Conservation (phyloP, 768 basidiomycete genomes). For the Sporobolomyces roseus region DNA sequence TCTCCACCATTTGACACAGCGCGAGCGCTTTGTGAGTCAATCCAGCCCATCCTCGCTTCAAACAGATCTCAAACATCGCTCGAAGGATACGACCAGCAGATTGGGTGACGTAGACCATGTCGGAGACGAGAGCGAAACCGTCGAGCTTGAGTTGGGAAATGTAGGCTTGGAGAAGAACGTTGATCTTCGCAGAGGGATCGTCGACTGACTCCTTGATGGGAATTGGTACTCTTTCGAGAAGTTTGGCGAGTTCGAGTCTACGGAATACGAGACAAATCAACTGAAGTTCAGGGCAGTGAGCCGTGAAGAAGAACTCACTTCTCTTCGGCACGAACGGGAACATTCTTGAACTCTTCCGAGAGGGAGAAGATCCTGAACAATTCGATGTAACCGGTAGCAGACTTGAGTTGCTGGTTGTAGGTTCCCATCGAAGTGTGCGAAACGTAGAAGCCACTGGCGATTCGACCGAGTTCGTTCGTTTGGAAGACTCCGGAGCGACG, state of each 20-base stretch:
- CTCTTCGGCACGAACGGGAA: constrained; percentile 69
- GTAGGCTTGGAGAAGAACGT: constrained; percentile 88
- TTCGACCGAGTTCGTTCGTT: constrained; percentile 85
- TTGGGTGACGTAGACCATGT: constrained; percentile 82
- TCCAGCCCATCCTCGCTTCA: constrained; percentile 96
- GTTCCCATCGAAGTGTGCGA: constrained; percentile 92
- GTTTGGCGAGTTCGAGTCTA: constrained; percentile 81
- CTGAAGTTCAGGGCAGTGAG: no score
- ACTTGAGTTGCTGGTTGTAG: constrained; percentile 85
- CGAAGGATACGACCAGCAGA: constrained; percentile 93
- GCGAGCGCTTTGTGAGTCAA: constrained; percentile 87
- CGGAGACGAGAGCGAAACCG: constrained; percentile 58
- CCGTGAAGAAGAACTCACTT: constrained; percentile 25
- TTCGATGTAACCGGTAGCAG: constrained; percentile 71
- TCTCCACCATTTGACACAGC: constrained; percentile 66
- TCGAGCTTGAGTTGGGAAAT: constrained; percentile 91
- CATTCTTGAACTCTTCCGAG: constrained; percentile 88
- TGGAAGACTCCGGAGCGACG: constrained; percentile 81
- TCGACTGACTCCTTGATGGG: constrained; percentile 96
- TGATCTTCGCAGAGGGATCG: constrained; percentile 94
- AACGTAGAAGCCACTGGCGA: constrained; percentile 93
- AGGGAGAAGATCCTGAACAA: constrained; percentile 92
- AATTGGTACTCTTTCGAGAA: constrained; percentile 90
- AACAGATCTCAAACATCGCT: constrained; percentile 94
- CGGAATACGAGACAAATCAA: constrained; percentile 49